Evolutionary conservation across 345 rosid genomes (phyloP), one percentile per base, ranked within the genome.

Genomic region (Rhizophora mangle): DNA sequence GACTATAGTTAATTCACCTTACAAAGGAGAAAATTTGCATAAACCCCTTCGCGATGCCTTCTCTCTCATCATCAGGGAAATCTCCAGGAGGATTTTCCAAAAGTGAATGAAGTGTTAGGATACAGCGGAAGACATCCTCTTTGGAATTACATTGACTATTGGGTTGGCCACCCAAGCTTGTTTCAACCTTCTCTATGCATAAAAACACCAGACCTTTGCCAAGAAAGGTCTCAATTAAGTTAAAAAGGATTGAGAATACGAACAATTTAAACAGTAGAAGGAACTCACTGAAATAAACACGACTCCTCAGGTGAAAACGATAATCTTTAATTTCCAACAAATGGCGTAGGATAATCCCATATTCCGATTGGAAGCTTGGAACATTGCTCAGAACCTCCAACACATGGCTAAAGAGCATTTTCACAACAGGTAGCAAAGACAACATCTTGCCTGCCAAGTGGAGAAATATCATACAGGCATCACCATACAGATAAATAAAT

Each of bases 11-110:
- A 20, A 4, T 43, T 39, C 70, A 94, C 98, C 96, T 89, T 61
- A 87, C 71, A 72, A 63, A 76, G 57, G 89, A 82, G 81, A 94
- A 94, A 70, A 94, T 86, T 63, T 63, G 80, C 75, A 83, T 76
- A 79, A 94, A 77, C 73, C 96, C 90, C 68, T 83, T 80, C 59
- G 83, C 81, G 51, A 89, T 80, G 59, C 82, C 86, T 66, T 84
- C 88, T 81, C 91, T 82, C 31, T 86, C 86, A 72, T 82, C 80
- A 75, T 81, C 87, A 4, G 90, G 83, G 68, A 88, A 84, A 85
- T 89, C 96, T 77, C 97, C 97, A 10, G 96, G 93, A 73, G 96
- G 89, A 68, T 87, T 89, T 78, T 89, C 96, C 46, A 89, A 70
- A 73, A 91, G 93, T 27, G 92, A 89, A n/a, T 88, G 92, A 63